These are phyloP conservation scores for Sugiyamaella marilandica DNA, from an alignment of 805 yeast genomes.

Conservation along the genomic window DNA sequence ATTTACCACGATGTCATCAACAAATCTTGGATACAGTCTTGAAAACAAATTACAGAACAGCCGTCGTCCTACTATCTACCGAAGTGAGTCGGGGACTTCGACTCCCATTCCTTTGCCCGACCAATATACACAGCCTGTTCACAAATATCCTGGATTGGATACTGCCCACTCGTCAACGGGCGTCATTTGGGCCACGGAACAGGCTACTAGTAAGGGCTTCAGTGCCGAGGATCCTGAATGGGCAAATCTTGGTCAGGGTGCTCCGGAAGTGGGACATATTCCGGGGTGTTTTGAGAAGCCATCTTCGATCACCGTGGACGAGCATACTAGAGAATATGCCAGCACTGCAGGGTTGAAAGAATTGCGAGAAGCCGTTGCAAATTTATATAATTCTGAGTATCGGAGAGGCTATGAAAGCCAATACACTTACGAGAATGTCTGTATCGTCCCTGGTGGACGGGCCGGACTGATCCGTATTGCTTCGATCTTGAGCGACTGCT, in stretches of 20 bases:
- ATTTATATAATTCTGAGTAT: constrained; percentile 51
- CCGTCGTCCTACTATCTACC: constrained; percentile 17
- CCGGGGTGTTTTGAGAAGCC: constrained; percentile 58
- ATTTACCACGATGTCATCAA: neutral
- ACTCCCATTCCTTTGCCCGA: constrained; percentile 30
- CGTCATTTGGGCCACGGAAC: constrained; percentile 59
- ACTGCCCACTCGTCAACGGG: constrained; percentile 57
- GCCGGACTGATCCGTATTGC: constrained; percentile 61
- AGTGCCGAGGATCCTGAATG: constrained; percentile 39
- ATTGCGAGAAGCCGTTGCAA: constrained; percentile 54
- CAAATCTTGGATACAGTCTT: neutral
- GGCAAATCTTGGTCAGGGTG: constrained; percentile 63
- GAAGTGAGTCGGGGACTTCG: constrained; percentile 22
- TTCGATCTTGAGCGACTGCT: constrained; percentile 54
- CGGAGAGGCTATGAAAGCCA: constrained; percentile 46
- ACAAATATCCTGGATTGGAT: constrained; percentile 54
- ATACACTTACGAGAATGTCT: constrained; percentile 54
- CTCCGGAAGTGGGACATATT: constrained; percentile 58
- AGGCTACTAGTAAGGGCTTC: constrained; percentile 55
- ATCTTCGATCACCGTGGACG: constrained; percentile 42
- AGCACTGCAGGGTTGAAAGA: constrained; percentile 56
- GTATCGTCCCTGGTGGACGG: constrained; percentile 61
- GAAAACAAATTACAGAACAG: neutral
- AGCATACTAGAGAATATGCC: constrained; percentile 50
- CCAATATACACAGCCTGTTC: constrained; percentile 24